Conservation (phyloP, 1,284 basidiomycete genomes). For the Sporisorium graminicola region DNA sequence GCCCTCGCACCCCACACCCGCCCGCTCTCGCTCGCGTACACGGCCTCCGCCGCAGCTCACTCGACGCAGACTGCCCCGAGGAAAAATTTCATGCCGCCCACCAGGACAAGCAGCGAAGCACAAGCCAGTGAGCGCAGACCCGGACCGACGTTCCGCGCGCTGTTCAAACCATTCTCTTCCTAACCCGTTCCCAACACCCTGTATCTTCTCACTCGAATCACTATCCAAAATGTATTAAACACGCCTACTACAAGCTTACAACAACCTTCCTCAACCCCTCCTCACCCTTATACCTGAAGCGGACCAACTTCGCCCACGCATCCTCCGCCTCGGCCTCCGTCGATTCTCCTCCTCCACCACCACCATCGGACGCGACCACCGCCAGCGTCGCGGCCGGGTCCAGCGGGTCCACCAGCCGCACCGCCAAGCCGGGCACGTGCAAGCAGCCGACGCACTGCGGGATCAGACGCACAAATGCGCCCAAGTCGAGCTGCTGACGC, state of each 20-base stretch:
- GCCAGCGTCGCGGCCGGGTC: background rate
- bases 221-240: too few species aligned
- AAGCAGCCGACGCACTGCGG: conserved; percentile 15
- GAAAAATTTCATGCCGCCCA: too few species aligned
- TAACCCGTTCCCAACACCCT: background rate
- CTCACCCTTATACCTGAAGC: background rate
- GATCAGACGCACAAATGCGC: conserved; percentile 5
- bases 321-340: background rate
- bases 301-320: background rate
- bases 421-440: background rate
- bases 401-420: conserved; percentile 9
- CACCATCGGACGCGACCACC: background rate
- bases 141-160: background rate
- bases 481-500: background rate
- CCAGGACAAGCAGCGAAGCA: background rate
- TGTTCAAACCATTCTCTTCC: background rate
- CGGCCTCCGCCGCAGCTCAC: background rate
- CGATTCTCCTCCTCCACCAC: too few species aligned
- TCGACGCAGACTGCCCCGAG: background rate
- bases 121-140: background rate
- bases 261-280: conserved; percentile 2
- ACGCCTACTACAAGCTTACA: background rate
- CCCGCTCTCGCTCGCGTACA: background rate
- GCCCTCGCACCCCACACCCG: background rate
- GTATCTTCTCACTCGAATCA: too few species aligned